Base-by-base conservation (phyloP, 805 yeast genomes). In the Candida boleticola region DNA sequence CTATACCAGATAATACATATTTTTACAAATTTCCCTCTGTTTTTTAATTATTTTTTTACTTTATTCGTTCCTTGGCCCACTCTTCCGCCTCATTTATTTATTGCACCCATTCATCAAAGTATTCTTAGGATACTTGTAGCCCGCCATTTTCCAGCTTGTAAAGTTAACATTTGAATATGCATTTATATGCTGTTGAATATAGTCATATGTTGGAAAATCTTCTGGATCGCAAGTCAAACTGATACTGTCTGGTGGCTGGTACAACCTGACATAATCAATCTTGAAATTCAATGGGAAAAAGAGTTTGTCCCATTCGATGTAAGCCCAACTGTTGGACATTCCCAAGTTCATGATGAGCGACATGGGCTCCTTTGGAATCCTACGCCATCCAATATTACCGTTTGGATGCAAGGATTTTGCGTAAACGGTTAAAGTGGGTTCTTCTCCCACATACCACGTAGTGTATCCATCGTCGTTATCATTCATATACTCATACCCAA, bases 331-430 rank as follows among this genome's bases (percentile, higher is more conserved):
- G 55, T 83, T 85, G 13, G 97, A 90, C 40, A 92, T 68, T 73
- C 96, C 99, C 66, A 92, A 66, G 62, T 92, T 92, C 73, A 92
- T 57, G 50, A 92, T 66, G 46, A 92, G 76, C 2, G 95, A 76
- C 97, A 92, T 89, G 49, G 98, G 98, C 59, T 92, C 99, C 60
- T 85, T 83, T 18, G 93, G 74, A 22, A 92, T 77, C 49, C 77
- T 65, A 63, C 98, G 80, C 84, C 85, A 80, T 31, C 80, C 93
- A 50, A 92, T 68, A 61, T 92, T 92, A 51, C 99, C 98, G 61
- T 86, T 86, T 29, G 97, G 96, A 44, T 87, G 85, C 44, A 92
- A 68, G 0, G 97, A 85, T 29, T 74, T 73, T 0, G 95, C 77
- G 55, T 82, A 74, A 35, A 89, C 60, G 0, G 95, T 85, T 52